Evolutionary conservation across 2,329 filamentous ascomycete genomes (phyloP).

Genomic region (Talaromyces rugulosus): DNA sequence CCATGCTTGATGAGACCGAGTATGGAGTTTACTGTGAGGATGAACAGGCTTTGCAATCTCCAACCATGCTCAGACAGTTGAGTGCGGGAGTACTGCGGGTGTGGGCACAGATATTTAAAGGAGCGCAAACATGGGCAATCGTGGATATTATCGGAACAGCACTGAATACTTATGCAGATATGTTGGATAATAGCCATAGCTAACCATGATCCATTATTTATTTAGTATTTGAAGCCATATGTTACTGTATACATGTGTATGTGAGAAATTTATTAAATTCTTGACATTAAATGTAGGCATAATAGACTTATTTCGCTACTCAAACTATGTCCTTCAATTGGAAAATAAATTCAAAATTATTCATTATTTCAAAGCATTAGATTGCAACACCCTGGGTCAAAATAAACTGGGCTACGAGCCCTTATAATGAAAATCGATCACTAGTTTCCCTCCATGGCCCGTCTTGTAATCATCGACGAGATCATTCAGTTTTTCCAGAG

Average conservation of each 20-base stretch:
- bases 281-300: neutral
- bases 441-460: slow-evolving; percentile 18
- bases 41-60: slow-evolving; percentile 17
- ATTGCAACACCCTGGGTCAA: neutral
- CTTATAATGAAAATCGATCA: slow-evolving; percentile 13
- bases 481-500: slow-evolving; percentile 18
- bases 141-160: slow-evolving; percentile 39
- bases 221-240: no score
- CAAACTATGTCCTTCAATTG: neutral
- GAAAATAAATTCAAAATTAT: neutral
- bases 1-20: slow-evolving; percentile 33
- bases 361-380: neutral
- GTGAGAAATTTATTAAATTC: no score
- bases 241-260: no score
- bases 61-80: slow-evolving; percentile 30
- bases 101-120: slow-evolving; percentile 40
- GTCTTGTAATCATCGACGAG: slow-evolving; percentile 19
- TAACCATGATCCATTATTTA: slow-evolving; percentile 25
- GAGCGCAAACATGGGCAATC: slow-evolving; percentile 40
- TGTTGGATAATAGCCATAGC: slow-evolving; percentile 37
- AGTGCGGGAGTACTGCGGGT: slow-evolving; percentile 39
- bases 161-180: slow-evolving; percentile 38
- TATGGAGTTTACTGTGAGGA: slow-evolving; percentile 5
- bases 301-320: neutral
- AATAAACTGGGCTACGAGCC: neutral